Percentiles rank a stretch among this genome's conserved stretches.
Conservation (phyloP, 1,284 basidiomycete genomes). For the Cryptococcus hybrid region DNA sequence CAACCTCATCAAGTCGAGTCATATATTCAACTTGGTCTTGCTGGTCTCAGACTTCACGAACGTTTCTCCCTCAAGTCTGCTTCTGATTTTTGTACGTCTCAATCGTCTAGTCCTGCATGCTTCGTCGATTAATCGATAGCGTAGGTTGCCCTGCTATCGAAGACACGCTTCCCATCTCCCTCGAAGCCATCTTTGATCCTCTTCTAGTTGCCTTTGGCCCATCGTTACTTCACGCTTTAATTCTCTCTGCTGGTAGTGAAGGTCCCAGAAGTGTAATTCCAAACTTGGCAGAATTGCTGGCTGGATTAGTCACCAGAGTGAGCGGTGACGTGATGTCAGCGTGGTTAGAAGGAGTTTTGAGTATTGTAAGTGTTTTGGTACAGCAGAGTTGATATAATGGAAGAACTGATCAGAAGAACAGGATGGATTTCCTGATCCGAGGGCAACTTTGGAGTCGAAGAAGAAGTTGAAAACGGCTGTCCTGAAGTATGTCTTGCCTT, state of each 20-base stretch:
- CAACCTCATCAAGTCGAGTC: constrained; percentile 66
- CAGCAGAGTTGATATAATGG: neutral
- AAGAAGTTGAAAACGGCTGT: constrained; percentile 72
- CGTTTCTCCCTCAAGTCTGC: constrained; percentile 80
- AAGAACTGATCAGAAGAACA: neutral
- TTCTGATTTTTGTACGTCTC: constrained; percentile 70
- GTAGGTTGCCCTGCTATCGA: constrained; percentile 45
- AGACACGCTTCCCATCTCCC: constrained; percentile 47
- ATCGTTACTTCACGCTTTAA: constrained; percentile 65
- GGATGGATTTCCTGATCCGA: constrained; percentile 45
- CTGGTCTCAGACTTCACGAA: constrained; percentile 72
- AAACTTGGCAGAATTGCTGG: constrained; percentile 77
- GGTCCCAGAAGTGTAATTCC: constrained; percentile 78
- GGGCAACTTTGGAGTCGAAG: constrained; percentile 62
- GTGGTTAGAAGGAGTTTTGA: constrained; percentile 72
- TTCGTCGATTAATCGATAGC: neutral
- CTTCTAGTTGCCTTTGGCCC: constrained; percentile 64
- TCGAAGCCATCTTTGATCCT: constrained; percentile 37
- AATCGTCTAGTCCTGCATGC: neutral
- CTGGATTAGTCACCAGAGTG: constrained; percentile 61
- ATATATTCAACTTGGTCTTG: constrained; percentile 68
- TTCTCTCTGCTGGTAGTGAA: constrained; percentile 73
- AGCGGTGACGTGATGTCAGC: constrained; percentile 55
- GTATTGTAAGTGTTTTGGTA: constrained; percentile 57
- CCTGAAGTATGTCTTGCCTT: constrained; percentile 56